Evolutionary conservation across 192 early-diverging fungal species (phyloP).

Genomic region (Fimicolochytrium jonesii): DNA sequence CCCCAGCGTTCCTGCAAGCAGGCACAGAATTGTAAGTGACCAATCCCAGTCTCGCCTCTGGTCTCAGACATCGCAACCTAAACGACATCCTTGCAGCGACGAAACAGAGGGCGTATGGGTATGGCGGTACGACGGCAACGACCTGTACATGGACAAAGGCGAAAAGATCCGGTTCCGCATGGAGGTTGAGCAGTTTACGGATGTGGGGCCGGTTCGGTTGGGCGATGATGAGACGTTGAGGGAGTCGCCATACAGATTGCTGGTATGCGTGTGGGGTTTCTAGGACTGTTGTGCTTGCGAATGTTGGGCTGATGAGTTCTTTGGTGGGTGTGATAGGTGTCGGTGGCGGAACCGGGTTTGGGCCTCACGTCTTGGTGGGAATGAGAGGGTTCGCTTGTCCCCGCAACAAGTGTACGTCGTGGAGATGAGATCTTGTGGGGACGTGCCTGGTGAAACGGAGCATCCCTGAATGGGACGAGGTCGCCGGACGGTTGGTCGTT

Average conservation of each 20-base stretch:
- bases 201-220: conserved; percentile 55
- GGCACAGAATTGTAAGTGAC: conserved; percentile 62
- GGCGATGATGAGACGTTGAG: conserved; percentile 3
- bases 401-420: too few relatives aligned
- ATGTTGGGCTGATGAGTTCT: background rate
- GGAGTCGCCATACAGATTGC: background rate
- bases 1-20: conserved; percentile 55
- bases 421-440: too few relatives aligned
- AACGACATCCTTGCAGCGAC: conserved; percentile 41
- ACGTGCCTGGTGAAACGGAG: too few relatives aligned
- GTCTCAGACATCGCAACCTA: background rate
- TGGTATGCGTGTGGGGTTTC: background rate
- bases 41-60: background rate
- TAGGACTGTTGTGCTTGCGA: background rate
- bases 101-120: conserved; percentile 73
- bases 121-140: conserved; percentile 69
- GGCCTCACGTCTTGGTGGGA: conserved; percentile 19
- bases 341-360: conserved; percentile 17
- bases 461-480: too few relatives aligned
- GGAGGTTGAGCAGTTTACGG: conserved; percentile 66
- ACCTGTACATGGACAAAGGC: conserved; percentile 76
- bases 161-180: conserved; percentile 76
- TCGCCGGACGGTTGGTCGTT: too few relatives aligned
- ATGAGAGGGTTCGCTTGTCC: too few relatives aligned
- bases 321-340: background rate